Base-by-base conservation (phyloP, 352 stramenopile species). In the Pythium aquatile region DNA sequence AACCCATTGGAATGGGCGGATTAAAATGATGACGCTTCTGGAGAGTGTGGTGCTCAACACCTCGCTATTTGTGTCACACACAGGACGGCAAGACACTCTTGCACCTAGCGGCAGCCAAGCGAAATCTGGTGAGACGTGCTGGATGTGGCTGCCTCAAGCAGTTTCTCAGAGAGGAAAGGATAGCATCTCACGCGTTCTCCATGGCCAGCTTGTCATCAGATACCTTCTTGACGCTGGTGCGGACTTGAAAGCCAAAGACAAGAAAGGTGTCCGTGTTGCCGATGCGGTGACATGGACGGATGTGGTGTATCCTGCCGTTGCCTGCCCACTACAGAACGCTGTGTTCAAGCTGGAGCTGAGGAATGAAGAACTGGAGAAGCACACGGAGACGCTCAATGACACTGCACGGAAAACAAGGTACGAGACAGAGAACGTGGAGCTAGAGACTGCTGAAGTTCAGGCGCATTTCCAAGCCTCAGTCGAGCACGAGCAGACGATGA, bases 11-110 rank as follows among this genome's bases (percentile, higher is more conserved):
- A 6, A 24, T 26, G 17, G 40, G 5, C 40, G 26, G 40, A 20
- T 47, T 20, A 47, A 24, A 24, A 47, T 29, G 44, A 51, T 51
- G 44, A 55, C 24, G 40, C 20, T 24, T 24, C 20, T 24, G 20
- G 20, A 24, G 20, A 24, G 20, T 57, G 35, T 42, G 64, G 30
- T n/a, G 37, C 26, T 54, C 46, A 33, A 33, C 40, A n/a, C 35
- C 17, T 20, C 28, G 24, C 28, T 17, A 48, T 28, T 54, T 46
- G 42, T 29, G 17, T 42, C 30, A 24, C 9, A 55, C 44, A 55
- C 44, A 81, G 75, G 68, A 79, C 55, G 70, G 73, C 11, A 68
- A 70, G 49, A 79, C 73, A 32, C 54, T 77, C 20, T 55, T 83
- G 32, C 75, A 79, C 52, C 24, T 62, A 3, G 70, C 70, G 0